Evolutionary conservation across 1,284 basidiomycete species (phyloP), one percentile per base, ranked within the genome.

Genomic region (Sporisorium graminicola): DNA sequence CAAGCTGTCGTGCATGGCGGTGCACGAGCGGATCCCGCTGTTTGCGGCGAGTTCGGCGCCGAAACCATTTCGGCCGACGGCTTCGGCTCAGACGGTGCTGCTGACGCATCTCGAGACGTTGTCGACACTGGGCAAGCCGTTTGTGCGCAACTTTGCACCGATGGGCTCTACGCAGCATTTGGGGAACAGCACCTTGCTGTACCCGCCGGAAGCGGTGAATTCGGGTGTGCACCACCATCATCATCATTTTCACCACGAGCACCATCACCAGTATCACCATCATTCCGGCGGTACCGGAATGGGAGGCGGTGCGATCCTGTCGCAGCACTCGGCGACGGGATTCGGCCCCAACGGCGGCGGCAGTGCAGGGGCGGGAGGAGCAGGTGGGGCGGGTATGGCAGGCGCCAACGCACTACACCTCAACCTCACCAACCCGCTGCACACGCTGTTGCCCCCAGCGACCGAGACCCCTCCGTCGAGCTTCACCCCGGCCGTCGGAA

Each of bases 11-110:
- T 90, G 91, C 2, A 92, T 98, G 78, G 94, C 95, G 73, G 91
- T 94, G 10, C 97, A 99, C 86, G 89, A 92, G 27, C 90, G 92
- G 56, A 90, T 94, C 0, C 91, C 91, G 31, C 91, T 99, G 5
- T 93, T 96, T 84, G 95, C 94, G 42, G 90, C 91, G 3, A 66
- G 68, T 37, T 74, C 73, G 6, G 56, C 61, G 20, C 76, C 80
- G 6, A 70, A 70, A n/a, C 70, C 68, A 6, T 22, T 73, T 5
- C 51, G 78, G 13, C 60, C 66, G 10, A 65, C 65, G 14, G 47
- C 69, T 6, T 40, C 54, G n/a, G 52, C 78, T 3, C 74, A 79
- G 58, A 62, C 70, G 26, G 67, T 80, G 52, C 37, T 78, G 43
- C 57, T 81, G 58, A 70, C 68, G 52, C 69, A 78, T 47, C 55